phyloP scores from a whole-genome alignment of 331 rosid genomes.

The Malus hybrid region DNA sequence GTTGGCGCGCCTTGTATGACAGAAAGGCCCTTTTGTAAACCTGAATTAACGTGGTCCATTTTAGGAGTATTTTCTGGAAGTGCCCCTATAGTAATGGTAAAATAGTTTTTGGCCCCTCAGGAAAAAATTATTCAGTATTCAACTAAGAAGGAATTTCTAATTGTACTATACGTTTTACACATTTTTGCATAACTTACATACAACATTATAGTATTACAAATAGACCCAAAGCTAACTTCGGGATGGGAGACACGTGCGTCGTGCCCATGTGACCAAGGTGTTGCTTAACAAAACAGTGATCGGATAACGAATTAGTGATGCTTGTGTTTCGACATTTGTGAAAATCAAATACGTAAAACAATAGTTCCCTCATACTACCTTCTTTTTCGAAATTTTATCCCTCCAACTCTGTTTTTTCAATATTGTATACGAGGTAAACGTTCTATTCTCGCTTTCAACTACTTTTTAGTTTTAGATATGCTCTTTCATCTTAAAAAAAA shows the following conservation, averaged over 20 bases:
- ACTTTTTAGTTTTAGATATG: too few relatives aligned
- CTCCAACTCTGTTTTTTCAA: not conserved
- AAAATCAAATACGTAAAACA: not conserved
- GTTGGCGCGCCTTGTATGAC: conserved; percentile 9
- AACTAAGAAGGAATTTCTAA: not conserved
- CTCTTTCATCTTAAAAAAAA: too few relatives aligned
- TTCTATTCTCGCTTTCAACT: not conserved
- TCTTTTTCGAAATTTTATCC: not conserved
- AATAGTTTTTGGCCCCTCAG: not conserved
- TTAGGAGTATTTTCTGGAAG: not conserved
- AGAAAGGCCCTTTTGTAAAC: not conserved
- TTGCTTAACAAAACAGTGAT: not conserved
- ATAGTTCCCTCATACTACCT: not conserved
- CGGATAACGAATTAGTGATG: too few relatives aligned
- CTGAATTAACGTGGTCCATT: not conserved
- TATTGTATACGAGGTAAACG: too few relatives aligned
- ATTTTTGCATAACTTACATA: too few relatives aligned
- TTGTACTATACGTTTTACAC: not conserved
- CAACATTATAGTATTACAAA: not conserved
- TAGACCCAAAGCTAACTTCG: not conserved
- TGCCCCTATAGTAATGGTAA: not conserved
- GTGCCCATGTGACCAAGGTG: not conserved
- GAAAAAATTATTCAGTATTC: not conserved
- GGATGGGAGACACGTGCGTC: not conserved
- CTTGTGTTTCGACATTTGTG: too few relatives aligned